Percentiles rank a stretch among this genome's conserved stretches.
Conservation (phyloP, 2,329 filamentous ascomycete genomes). For the Ophioceras dolichostomum region DNA sequence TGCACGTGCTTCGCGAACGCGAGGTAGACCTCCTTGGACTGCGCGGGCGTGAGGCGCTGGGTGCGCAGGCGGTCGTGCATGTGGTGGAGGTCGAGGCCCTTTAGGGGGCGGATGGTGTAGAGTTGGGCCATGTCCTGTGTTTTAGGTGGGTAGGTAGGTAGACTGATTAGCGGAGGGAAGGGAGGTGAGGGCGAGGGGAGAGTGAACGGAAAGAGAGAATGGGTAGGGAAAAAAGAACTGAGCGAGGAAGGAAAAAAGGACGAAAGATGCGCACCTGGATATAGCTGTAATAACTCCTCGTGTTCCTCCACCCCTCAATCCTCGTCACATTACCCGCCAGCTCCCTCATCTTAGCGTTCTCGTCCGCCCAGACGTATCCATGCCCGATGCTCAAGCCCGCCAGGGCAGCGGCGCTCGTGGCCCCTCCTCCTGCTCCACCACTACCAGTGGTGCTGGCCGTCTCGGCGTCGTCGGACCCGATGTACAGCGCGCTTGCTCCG, state of each 20-base stretch:
- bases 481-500: constrained; percentile 79
- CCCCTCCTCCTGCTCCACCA: neutral
- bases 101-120: constrained; percentile 55
- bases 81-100: constrained; percentile 78
- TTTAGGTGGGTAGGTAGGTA: constrained; percentile 17
- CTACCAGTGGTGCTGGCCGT: too few species aligned
- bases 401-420: constrained; percentile 18
- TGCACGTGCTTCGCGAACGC: constrained; percentile 65
- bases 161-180: constrained; percentile 9
- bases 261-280: constrained; percentile 53
- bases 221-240: constrained; percentile 16
- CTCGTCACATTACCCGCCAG: constrained; percentile 83
- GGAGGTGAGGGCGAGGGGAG: too few species aligned
- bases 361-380: constrained; percentile 90
- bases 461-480: constrained; percentile 63
- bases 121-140: constrained; percentile 50
- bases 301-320: constrained; percentile 95
- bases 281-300: constrained; percentile 88
- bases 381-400: constrained; percentile 55
- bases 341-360: constrained; percentile 68
- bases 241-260: neutral
- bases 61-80: constrained; percentile 84
- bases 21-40: constrained; percentile 76
- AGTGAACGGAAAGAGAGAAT: neutral
- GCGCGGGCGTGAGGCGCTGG: constrained; percentile 62